These are phyloP conservation scores for Colletotrichum melonis DNA, from an alignment of 2,329 filamentous ascomycete genomes.

Conservation along the genomic window DNA sequence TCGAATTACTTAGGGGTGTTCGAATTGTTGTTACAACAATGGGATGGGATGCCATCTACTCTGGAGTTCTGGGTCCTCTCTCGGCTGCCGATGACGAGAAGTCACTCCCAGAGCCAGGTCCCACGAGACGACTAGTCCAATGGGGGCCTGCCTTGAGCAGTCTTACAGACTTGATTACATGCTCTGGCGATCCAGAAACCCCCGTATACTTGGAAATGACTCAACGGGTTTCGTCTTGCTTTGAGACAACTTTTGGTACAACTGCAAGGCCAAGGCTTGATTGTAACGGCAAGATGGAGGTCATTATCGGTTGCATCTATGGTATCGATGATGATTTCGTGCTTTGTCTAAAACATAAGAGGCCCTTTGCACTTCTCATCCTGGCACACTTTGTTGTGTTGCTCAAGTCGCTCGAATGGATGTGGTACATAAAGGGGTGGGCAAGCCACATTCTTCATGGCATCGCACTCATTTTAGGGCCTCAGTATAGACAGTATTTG, in stretches of 20 bases:
- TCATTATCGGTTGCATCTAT: conserved; percentile 35
- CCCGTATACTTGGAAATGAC: conserved; percentile 8
- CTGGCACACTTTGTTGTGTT: conserved; percentile 37
- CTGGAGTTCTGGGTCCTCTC: conserved; percentile 22
- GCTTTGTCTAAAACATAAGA: conserved; percentile 24
- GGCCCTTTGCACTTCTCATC: conserved; percentile 33
- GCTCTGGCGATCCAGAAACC: neutral
- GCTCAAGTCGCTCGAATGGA: conserved; percentile 30
- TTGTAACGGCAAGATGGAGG: conserved; percentile 23
- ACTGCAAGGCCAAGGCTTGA: conserved; percentile 10
- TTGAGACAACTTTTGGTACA: conserved; percentile 27
- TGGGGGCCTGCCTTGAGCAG: conserved; percentile 33
- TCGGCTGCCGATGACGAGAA: neutral
- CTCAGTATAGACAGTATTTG: conserved; percentile 24
- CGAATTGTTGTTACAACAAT: conserved; percentile 34
- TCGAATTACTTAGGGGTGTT: conserved; percentile 36
- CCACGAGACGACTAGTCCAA: conserved; percentile 8
- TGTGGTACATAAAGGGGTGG: conserved; percentile 39
- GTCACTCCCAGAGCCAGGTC: neutral
- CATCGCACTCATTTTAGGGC: conserved; percentile 14
- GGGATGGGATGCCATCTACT: conserved; percentile 34
- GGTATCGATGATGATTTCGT: conserved; percentile 23
- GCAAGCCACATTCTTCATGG: conserved; percentile 30
- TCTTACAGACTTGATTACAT: conserved; percentile 17
- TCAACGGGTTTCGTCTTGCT: conserved; percentile 1